These are phyloP conservation scores for Nothophytophthora sp. DNA, from an alignment of 352 stramenopile genomes.

Conservation along the genomic window DNA sequence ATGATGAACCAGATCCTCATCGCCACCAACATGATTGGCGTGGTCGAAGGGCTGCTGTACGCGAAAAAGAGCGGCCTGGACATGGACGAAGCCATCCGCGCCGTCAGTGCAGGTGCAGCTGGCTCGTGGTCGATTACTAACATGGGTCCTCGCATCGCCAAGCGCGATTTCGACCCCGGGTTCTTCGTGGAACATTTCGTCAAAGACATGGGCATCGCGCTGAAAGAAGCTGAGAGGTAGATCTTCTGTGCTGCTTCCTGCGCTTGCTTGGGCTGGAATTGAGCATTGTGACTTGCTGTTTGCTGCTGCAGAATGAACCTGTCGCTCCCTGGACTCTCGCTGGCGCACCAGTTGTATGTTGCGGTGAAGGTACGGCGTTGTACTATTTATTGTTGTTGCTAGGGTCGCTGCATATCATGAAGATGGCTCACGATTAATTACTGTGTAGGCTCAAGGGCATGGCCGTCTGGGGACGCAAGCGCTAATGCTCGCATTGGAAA, in stretches of 20 bases:
- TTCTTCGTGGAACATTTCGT: conserved; percentile 94
- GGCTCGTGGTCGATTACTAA: conserved; percentile 91
- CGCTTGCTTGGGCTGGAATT: neutral
- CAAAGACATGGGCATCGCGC: conserved; percentile 91
- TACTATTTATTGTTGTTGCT: neutral
- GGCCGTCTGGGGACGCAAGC: conserved; percentile 81
- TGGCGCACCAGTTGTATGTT: conserved; percentile 88
- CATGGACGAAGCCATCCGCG: conserved; percentile 86
- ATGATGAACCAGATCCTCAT: conserved; percentile 94
- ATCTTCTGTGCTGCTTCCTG: conserved; percentile 2
- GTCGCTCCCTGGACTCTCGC: conserved; percentile 77
- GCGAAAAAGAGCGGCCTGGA: conserved; percentile 87
- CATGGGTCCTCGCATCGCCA: conserved; percentile 87
- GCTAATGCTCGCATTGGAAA: conserved; percentile 87
- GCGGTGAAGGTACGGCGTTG: conserved; percentile 61
- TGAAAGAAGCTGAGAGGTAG: conserved; percentile 81
- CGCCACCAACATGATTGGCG: conserved; percentile 88
- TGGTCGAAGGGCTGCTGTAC: conserved; percentile 89
- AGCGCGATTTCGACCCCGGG: conserved; percentile 87
- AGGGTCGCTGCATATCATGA: neutral
- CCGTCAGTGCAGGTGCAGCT: conserved; percentile 83
- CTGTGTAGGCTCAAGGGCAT: conserved; percentile 71
- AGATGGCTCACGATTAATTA: conserved; percentile 4
- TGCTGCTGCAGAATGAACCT: conserved; percentile 71
- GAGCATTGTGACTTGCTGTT: conserved; percentile 1